A percentile compares a stretch with the other conserved stretches of the same genome.
Evolutionary conservation across 2,329 filamentous ascomycete species (phyloP).

Genomic region (Clarireedia monteithiana): DNA sequence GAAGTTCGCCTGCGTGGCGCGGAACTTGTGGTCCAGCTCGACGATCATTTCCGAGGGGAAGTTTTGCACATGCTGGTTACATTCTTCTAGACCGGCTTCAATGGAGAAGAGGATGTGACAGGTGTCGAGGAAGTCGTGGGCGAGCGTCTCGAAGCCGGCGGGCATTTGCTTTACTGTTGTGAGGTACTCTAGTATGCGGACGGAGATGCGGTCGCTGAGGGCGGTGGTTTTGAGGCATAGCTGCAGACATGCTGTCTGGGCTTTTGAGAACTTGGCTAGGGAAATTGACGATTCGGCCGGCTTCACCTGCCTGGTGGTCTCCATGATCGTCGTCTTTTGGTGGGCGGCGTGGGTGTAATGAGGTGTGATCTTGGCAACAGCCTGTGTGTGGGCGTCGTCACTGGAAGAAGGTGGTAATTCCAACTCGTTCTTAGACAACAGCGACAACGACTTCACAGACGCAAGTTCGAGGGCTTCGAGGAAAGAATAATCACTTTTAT

Average conservation of each 20-base stretch:
- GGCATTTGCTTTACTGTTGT: slow-evolving; percentile 47
- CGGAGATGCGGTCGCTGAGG: slow-evolving; percentile 55
- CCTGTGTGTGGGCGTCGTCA: neutral
- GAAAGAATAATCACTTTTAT: slow-evolving; percentile 3
- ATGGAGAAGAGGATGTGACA: slow-evolving; percentile 61
- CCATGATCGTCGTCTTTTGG: neutral
- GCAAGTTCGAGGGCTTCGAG: neutral
- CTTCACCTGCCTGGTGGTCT: neutral
- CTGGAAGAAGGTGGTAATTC: neutral
- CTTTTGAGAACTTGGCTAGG: slow-evolving; percentile 9
- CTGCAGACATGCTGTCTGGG: slow-evolving; percentile 31
- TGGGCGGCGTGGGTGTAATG: neutral
- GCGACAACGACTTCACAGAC: neutral
- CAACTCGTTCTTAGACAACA: neutral
- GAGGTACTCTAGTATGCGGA: slow-evolving; percentile 57
- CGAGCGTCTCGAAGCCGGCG: slow-evolving; percentile 49
- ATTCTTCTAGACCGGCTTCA: slow-evolving; percentile 55
- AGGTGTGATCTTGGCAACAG: neutral
- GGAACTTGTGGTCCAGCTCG: slow-evolving; percentile 59
- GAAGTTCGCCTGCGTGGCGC: slow-evolving; percentile 53
- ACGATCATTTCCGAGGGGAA: slow-evolving; percentile 52
- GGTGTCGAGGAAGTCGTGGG: slow-evolving; percentile 59
- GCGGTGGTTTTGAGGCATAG: slow-evolving; percentile 51
- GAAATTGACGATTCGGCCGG: neutral
- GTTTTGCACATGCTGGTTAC: slow-evolving; percentile 39